A percentile compares a stretch with the other conserved stretches of the same genome.
Evolutionary conservation across 306 rosid species (phyloP).

Genomic region (Fragaria nilgerrensis): DNA sequence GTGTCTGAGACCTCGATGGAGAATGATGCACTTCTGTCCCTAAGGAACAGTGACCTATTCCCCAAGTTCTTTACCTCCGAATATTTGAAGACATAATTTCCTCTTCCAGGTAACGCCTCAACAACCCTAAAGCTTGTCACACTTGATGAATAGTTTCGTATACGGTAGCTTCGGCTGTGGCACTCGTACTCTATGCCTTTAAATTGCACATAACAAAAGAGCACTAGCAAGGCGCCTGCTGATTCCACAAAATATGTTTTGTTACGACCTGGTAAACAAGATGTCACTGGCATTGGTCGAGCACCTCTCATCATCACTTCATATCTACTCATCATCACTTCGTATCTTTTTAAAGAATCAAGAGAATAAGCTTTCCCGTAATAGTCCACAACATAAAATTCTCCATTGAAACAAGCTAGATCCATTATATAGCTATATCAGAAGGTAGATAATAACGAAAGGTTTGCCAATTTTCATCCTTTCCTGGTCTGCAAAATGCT

Average conservation of each 20-base stretch:
- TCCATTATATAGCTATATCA: no score
- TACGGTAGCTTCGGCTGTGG: background rate
- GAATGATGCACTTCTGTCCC: background rate
- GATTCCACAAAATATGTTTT: background rate
- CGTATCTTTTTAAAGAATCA: no score
- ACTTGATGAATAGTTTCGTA: background rate
- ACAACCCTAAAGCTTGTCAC: background rate
- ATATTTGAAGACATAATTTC: no score
- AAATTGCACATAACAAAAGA: background rate
- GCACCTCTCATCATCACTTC: no score
- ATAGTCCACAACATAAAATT: no score
- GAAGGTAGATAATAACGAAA: no score
- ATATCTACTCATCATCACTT: background rate
- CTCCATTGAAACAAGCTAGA: no score
- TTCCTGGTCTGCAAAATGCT: no score
- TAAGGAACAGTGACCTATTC: background rate
- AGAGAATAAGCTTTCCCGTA: no score
- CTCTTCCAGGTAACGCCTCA: background rate
- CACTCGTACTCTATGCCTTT: background rate
- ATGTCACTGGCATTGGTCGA: background rate
- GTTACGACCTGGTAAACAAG: background rate
- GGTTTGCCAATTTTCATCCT: no score
- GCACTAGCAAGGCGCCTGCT: background rate
- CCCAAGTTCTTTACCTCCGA: background rate
- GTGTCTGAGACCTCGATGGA: background rate